Evolutionary conservation across 805 yeast species (phyloP), one percentile per base, ranked within the genome.

Genomic region (Scheffersomyces spartinae): DNA sequence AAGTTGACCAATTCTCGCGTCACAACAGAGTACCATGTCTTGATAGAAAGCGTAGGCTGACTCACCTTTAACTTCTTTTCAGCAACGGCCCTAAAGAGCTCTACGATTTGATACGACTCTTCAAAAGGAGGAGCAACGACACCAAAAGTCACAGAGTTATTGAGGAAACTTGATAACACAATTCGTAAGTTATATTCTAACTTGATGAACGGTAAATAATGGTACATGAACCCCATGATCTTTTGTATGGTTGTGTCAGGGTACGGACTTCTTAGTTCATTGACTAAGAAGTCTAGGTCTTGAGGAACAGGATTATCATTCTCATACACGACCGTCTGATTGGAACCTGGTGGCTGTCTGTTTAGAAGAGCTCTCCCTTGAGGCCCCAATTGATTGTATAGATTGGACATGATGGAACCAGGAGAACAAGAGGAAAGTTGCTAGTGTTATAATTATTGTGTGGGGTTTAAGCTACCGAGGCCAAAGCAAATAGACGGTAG

Each of bases 201-300:
- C 38, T 66, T 68, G 26, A 70, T 47, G 24, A 43, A 61, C 1
- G 76, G 75, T 26, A 67, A 42, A 36, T 69, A 69, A 38, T 68
- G 62, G 26, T 61, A 68, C 13, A 70, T 28, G 38, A 66, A 64
- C 1, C 74, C 67, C 10, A 68, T 35, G 4, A 60, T 37, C 28
- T 47, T 49, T 12, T 39, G 43, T 19, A 39, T 49, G 17, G 52
- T 49, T 31, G 45, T 41, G 6, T 48, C 39, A 2, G 49, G 34
- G 12, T 36, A 40, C 0, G 74, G 72, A 31, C 47, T 45, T 17
- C 64, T 32, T 14, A 70, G 38, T 13, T 67, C 66, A 30, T 63
- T 39, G 7, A 69, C 45, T 17, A 70, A 36, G 29, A 47, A 62
- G 40, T 70, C 76, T 20, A 70, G 46, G 24, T 64, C 71, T 28